Base-by-base conservation (phyloP, 352 stramenopile genomes). In the Pythium sp. region DNA sequence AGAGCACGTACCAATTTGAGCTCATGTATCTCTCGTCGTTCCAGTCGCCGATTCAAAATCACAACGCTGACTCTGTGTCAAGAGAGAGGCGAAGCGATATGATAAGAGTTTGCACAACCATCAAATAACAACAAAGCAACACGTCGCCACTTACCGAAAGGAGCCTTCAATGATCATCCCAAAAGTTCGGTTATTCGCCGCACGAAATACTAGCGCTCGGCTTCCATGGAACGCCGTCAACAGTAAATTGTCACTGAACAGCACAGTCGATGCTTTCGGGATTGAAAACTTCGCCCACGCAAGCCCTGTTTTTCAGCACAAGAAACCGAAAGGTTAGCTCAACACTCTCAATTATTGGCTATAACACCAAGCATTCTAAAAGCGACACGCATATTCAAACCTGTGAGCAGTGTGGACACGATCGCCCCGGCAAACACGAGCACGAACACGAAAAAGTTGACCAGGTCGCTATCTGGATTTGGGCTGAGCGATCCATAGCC, bases 271-370 rank as follows among this genome's bases (percentile, higher is more conserved):
- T 0, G 77, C 70, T 38, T 84, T 79, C 0, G 81, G 81, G 22
- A 86, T 87, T 12, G 81, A 87, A 28, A 89, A 89, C 30, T 87
- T 89, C n/a, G 81, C 70, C 81, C 81, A 89, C 8, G 81, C 76
- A 15, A 89, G 69, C 22, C 81, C 81, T 89, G 41, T 7, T 46
- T 51, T 28, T 4, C 36, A 34, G 26, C 34, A 28, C 15, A 24
- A 14, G 18, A 41, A 43, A 43, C 47, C 1, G 15, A 59, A 7
- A 36, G 4, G 1, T 64, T 18, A 64, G 59, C 43, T 5, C 15
- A 38, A 9, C 14, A 24, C 30, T 28, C 4, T 4, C 11, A 57
- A 43, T 43, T 43, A 5, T 3, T 24, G 4, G 1, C 32, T 38
- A n/a, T 4, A 56, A 26, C 36, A 34, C 30, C 30, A 3, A 32